A percentile compares a stretch with the other conserved stretches of the same genome.
These are phyloP conservation scores for Termitomyces sp. DNA, from an alignment of 768 basidiomycete genomes.

Conservation along the genomic window DNA sequence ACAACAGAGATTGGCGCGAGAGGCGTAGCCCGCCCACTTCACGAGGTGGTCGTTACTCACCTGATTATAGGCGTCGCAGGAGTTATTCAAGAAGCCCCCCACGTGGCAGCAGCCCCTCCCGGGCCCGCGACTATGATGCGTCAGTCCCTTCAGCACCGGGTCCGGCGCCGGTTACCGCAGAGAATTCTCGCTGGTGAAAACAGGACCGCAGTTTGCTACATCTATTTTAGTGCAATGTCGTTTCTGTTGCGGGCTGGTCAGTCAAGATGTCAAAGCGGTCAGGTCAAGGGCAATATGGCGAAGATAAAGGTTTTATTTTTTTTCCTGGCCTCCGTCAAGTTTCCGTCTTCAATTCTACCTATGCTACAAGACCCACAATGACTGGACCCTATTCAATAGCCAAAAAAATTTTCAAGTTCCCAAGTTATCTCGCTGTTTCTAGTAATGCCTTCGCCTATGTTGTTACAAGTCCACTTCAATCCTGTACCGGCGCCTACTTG, in stretches of 20 bases:
- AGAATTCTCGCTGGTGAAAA: slow-evolving; percentile 54
- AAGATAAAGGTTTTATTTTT: slow-evolving; percentile 36
- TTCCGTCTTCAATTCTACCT: slow-evolving; percentile 23
- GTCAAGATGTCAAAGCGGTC: slow-evolving; percentile 20
- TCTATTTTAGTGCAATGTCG: slow-evolving; percentile 5
- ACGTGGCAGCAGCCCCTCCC: slow-evolving; percentile 54
- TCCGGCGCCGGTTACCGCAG: slow-evolving; percentile 30
- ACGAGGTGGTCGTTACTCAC: slow-evolving; percentile 64
- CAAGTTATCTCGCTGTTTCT: slow-evolving; percentile 58
- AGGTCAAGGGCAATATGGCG: slow-evolving; percentile 37
- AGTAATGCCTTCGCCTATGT: slow-evolving; percentile 47
- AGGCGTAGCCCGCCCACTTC: slow-evolving; percentile 68
- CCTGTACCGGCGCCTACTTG: slow-evolving; percentile 14
- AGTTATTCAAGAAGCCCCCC: slow-evolving; percentile 81
- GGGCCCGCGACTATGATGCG: slow-evolving; percentile 32
- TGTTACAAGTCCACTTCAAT: slow-evolving; percentile 32
- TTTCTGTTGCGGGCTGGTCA: slow-evolving; percentile 20
- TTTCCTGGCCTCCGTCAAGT: slow-evolving; percentile 38
- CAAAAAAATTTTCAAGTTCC: slow-evolving; percentile 50
- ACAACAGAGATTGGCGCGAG: slow-evolving; percentile 73
- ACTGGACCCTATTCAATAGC: slow-evolving; percentile 49
- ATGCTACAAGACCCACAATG: slow-evolving; percentile 38
- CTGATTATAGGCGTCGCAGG: slow-evolving; percentile 67
- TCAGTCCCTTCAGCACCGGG: slow-evolving; percentile 26
- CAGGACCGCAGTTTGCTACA: slow-evolving; percentile 7